Base-by-base conservation (phyloP, 2,329 filamentous ascomycete genomes). In the Aspergillus phoenicis region DNA sequence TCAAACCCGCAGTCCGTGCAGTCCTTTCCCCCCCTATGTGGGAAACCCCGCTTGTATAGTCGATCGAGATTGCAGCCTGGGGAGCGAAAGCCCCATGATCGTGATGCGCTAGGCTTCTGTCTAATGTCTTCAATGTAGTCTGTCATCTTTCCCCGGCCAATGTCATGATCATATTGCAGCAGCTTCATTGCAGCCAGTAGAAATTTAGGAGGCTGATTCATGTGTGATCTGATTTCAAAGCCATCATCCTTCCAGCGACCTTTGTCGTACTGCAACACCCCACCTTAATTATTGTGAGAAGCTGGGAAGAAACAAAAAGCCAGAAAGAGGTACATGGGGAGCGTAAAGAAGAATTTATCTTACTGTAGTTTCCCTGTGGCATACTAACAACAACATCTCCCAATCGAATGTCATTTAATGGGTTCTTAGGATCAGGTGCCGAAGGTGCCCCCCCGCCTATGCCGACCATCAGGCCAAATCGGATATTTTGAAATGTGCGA, bases 231-330 rank as follows among this genome's bases (percentile, higher is more conserved):
- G 7, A 52, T 53, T 15, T 57, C 45, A 45, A 52, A 38, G 6
- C 56, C 45, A 41, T 57, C 38, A 41, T 24, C 20, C 20, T 53
- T 52, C 28, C 47, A 41, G 28, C 28, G 17, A 26, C 58, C 58
- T 47, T 43, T 51, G 26, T 60, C 58, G 11, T 60, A 60, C 10
- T 57, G 52, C 11, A 60, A 8, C 15, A 60, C 36, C 1, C 58
- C 58, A 11, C 58, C 58, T 60, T 10, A 3, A 8, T n/a, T 43
- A 22, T 15, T n/a, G 30, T 36, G 5, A 13, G 30, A 36, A 30
- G 30, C 6, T 11, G 17, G 7, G 28, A 8, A 28, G 3, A 28
- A 28, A 28, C 6, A 28, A 28, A 1, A 28, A 28, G 28, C 28
- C 28, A 28, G 8, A 28, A 28, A 28, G 7, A 7, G 8, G 28